Conservation (phyloP, 768 basidiomycete species). For the Tricholoma sp. region DNA sequence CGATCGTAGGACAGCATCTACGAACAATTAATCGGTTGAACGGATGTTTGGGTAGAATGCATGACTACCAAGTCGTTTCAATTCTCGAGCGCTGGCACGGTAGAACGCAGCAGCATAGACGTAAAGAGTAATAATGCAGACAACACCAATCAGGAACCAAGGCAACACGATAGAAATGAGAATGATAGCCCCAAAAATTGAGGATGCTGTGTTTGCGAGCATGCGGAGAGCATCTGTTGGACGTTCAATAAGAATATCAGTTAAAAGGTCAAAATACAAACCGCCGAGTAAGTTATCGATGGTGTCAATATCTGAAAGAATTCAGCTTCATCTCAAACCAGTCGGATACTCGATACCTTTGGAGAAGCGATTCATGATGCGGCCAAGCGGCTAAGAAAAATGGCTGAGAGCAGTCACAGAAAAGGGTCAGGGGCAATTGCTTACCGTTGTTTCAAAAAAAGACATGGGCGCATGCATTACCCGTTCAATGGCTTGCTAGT, state of each 20-base stretch:
- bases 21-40: conserved; percentile 1
- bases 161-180: conserved; percentile 73
- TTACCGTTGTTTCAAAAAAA: conserved; percentile 83
- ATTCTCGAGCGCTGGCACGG: conserved; percentile 77
- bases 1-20: conserved; percentile 81
- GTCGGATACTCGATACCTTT: conserved; percentile 42
- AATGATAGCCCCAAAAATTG: conserved; percentile 72
- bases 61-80: conserved; percentile 65
- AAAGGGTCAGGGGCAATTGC: conserved; percentile 9
- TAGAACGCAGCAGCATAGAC: conserved; percentile 76
- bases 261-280: conserved; percentile 16
- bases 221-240: conserved; percentile 63
- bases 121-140: conserved; percentile 55
- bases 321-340: neutral
- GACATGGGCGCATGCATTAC: conserved; percentile 85
- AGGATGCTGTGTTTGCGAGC: conserved; percentile 56
- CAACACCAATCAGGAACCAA: conserved; percentile 79
- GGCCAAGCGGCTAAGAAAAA: conserved; percentile 58
- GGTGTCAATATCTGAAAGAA: conserved; percentile 61
- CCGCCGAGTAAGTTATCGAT: conserved; percentile 70
- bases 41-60: neutral
- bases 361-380: conserved; percentile 88
- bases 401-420: conserved; percentile 1
- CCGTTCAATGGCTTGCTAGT: conserved; percentile 54
- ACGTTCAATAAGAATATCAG: neutral